These are phyloP conservation scores for Cajanus cajan DNA, from an alignment of 306 rosid species.

Conservation along the genomic window DNA sequence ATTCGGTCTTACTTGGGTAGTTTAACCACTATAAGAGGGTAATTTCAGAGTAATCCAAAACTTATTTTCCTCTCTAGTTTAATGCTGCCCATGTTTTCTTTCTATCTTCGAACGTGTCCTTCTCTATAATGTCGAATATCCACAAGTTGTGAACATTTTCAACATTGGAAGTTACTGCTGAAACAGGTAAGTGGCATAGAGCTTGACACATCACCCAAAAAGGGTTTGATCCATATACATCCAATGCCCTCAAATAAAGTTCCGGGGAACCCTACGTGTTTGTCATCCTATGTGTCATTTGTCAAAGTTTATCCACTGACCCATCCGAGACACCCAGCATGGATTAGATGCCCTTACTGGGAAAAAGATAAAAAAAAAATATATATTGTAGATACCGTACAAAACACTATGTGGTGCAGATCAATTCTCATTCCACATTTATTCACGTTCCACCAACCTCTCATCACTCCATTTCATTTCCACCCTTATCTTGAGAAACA, in stretches of 20 bases:
- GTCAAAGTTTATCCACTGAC: constrained; percentile 52
- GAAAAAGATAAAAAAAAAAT: too few species aligned
- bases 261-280: constrained; percentile 25
- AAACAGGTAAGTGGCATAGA: constrained; percentile 30
- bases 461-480: not conserved
- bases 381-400: constrained; percentile 31
- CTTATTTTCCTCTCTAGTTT: not conserved
- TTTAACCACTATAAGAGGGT: not conserved
- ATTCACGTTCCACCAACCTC: constrained; percentile 27
- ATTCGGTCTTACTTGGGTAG: not conserved
- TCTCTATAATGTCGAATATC: not conserved
- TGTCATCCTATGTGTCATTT: constrained; percentile 32
- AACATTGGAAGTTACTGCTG: not conserved
- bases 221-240: constrained; percentile 35
- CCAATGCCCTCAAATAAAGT: constrained; percentile 31
- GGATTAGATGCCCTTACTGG: constrained; percentile 36
- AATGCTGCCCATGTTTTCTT: not conserved
- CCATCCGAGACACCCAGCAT: constrained; percentile 43
- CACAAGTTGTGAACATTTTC: not conserved
- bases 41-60: not conserved
- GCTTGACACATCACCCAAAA: constrained; percentile 41
- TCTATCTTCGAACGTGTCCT: not conserved
- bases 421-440: constrained; percentile 22
- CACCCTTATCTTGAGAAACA: constrained; percentile 17
- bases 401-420: constrained; percentile 53